Base-by-base conservation (phyloP, 1,139 yeast species). In the Zhuliangozyma parablackwelliae region DNA sequence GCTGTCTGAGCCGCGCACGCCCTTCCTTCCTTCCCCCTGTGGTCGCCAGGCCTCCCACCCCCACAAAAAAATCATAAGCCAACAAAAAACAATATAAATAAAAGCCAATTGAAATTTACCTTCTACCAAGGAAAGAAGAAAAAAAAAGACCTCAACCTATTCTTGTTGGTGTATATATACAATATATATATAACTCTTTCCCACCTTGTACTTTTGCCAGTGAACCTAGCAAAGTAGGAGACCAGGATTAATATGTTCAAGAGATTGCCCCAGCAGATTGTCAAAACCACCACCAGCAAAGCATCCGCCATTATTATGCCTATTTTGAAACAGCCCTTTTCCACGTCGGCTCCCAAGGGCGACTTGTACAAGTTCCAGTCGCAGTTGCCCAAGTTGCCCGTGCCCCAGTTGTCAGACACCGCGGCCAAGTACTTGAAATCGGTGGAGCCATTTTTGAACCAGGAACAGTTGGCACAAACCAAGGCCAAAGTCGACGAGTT, bases 371-470 rank as follows among this genome's bases (percentile, higher is more conserved):
- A 82, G 48, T 78, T 69, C 65, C 97, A 90, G 61, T 72, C 74
- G 32, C 70, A 80, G 31, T 74, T 92, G 41, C 97, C 97, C 10
- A 72, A 78, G 40, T 74, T 92, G 47, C 97, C 97, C 1, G 95
- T 92, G 10, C 98, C 98, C 2, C 63, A 82, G 3, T 72, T 92
- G 41, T 74, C 78, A 40, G 80, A 81, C 41, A 87, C 97, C 10
- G 76, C 86, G 27, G 60, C 69, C 20, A 77, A 78, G 46, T 92
- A 88, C 59, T 69, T 90, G 52, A 70, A 75, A 46, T 73, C 92
- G 2, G 78, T 92, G 38, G 76, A 76, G 52, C 96, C 97, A 1
- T 78, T 71, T 38, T 57, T 74, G 37, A 73, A 76, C 23, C 65
- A 67, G 34, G 59, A 61, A 20, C 86, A 85, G 53, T 77, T 76